phyloP scores from a whole-genome alignment of 176 grass and related monocot species.

The Miscanthus lutarioriparius region DNA sequence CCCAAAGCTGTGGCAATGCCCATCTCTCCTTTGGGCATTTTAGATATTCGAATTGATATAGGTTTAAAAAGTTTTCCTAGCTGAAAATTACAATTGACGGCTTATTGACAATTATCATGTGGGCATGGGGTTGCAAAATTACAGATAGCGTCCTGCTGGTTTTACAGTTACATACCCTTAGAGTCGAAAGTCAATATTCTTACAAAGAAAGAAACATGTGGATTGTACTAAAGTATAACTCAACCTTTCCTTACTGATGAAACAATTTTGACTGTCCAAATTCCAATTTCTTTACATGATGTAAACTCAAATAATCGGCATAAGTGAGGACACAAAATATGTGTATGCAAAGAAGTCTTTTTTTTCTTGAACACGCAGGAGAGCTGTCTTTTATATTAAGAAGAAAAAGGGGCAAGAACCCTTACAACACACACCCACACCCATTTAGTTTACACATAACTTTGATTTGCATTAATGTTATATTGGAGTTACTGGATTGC shows the following conservation, averaged over 20 bases:
- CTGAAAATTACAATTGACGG: neutral
- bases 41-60: neutral
- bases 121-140: neutral
- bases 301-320: constrained; percentile 7
- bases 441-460: neutral
- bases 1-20: neutral
- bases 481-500: neutral
- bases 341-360: neutral
- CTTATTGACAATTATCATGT: neutral
- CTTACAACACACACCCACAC: neutral
- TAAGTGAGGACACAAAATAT: no score
- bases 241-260: neutral
- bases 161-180: neutral
- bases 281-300: neutral
- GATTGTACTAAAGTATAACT: constrained; percentile 5
- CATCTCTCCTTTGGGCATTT: neutral
- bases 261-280: neutral
- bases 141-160: neutral
- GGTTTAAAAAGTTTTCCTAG: neutral
- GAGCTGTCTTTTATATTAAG: neutral
- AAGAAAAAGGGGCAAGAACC: neutral
- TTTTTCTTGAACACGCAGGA: neutral
- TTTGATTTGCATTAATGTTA: constrained; percentile 22
- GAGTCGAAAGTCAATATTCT: neutral
- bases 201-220: neutral